Evolutionary conservation across 2,329 filamentous ascomycete genomes (phyloP), one percentile per base, ranked within the genome.

Genomic region (Verticillium isaacii): DNA sequence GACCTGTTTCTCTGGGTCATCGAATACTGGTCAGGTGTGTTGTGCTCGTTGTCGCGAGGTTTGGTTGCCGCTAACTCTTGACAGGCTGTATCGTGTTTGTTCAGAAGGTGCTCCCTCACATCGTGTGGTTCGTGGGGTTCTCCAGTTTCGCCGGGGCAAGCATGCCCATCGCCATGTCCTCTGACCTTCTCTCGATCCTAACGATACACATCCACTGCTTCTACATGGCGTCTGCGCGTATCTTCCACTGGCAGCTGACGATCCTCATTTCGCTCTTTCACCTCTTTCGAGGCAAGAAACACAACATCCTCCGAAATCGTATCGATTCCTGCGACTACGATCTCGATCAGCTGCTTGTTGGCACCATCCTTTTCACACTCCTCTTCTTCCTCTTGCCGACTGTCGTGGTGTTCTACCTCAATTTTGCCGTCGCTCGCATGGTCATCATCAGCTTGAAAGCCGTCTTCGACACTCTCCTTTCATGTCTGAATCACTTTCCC

Each of bases 311-410:
- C 25, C 90, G 96, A 64, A 97, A 97, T 72, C 93, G 95, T 77
- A 98, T 99, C 70, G 95, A 99, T 74, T 97, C 93, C 56, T 99
- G 95, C 81, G 95, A 98, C 77, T 99, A 99, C 77, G 95, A 98
- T 73, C 85, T 99, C 29, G 95, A 99, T 73, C 96, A 99, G 77
- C 85, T 99, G 4, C 87, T 99, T 7, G 88, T 99, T 8, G 95
- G 95, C 64, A 99, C 95, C 1, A 98, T 99, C 63, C 81, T 99
- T 23, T 99, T 99, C 72, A 98, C 95, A 0, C 81, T 99, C 8
- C 84, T 99, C 1, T 96, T 96, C 77, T 99, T 98, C 74, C 82
- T 99, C 17, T 81, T 99, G 3, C 95, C 95, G 0, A 99, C 95
- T 0, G 93, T 99, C 29, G 87, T 94, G 60, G 95, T 99, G 54